Percentiles rank a stretch among this genome's conserved stretches.
phyloP scores from a whole-genome alignment of 331 rosid genomes.

The Cydonia oblonga region DNA sequence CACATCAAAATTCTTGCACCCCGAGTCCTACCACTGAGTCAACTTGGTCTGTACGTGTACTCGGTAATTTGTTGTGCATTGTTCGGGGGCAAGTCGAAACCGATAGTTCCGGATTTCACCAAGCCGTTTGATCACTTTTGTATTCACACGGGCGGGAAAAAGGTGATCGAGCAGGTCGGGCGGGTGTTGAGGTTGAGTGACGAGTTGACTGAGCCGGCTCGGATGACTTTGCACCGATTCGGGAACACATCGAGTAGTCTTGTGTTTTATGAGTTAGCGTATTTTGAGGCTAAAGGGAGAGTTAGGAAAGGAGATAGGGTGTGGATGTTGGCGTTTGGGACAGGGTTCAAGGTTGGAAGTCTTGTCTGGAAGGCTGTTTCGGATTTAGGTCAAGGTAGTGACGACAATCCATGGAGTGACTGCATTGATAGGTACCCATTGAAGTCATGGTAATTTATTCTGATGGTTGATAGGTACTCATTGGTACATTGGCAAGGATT shows the following conservation, averaged over 20 bases:
- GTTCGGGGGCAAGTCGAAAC: neutral
- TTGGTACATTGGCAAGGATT: neutral
- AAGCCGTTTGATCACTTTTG: conserved; percentile 14
- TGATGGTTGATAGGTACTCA: neutral
- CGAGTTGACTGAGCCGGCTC: conserved; percentile 12
- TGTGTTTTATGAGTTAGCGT: conserved; percentile 14
- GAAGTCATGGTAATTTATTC: neutral
- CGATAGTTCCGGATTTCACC: neutral
- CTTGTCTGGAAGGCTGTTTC: conserved; percentile 9
- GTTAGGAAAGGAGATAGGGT: conserved; percentile 5
- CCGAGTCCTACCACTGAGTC: conserved; percentile 4
- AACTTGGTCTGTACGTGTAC: neutral
- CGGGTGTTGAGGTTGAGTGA: neutral
- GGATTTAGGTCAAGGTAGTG: neutral
- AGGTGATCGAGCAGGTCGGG: conserved; percentile 6
- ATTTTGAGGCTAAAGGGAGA: conserved; percentile 11
- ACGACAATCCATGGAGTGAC: conserved; percentile 10
- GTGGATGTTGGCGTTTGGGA: conserved; percentile 17
- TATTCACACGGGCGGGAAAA: conserved; percentile 9
- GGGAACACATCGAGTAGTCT: conserved; percentile 17
- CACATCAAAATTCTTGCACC: conserved; percentile 5
- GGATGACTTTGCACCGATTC: conserved; percentile 15
- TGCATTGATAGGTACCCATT: conserved; percentile 4
- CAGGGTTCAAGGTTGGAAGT: conserved; percentile 13
- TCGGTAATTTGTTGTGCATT: neutral